These are phyloP conservation scores for Anastatica hierochuntica DNA, from an alignment of 345 rosid species.

Conservation along the genomic window DNA sequence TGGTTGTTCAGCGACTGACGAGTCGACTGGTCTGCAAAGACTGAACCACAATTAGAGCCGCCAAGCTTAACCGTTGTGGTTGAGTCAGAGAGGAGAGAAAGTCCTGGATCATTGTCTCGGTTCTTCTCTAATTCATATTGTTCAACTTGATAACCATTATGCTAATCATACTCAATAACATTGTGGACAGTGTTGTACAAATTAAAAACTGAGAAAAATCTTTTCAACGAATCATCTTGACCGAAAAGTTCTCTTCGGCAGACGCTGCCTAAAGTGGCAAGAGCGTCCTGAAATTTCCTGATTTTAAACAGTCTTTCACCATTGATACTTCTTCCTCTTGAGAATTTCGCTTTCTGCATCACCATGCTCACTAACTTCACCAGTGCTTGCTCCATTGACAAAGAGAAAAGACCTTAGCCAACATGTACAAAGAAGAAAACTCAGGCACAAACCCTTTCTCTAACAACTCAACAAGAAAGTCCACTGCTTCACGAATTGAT, in stretches of 20 bases:
- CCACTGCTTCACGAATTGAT: constrained; percentile 74
- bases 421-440: constrained; percentile 61
- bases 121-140: no score
- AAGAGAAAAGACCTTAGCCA: constrained; percentile 71
- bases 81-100: no score
- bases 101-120: no score
- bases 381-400: constrained; percentile 61
- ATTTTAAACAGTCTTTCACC: constrained; percentile 60
- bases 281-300: constrained; percentile 60
- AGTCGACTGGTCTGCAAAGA: no score
- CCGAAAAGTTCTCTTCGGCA: constrained; percentile 32
- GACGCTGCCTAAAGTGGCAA: constrained; percentile 52
- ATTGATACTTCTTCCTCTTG: constrained; percentile 45
- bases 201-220: no score
- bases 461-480: constrained; percentile 60
- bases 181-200: no score
- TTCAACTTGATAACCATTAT: no score
- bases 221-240: constrained; percentile 31
- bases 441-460: constrained; percentile 65
- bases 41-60: no score
- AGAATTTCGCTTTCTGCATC: constrained; percentile 59
- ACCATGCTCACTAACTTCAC: constrained; percentile 47
- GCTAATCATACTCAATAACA: no score
- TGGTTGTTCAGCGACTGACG: no score
- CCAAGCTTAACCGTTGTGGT: no score